Conservation (phyloP, 805 yeast species). For the Priceomyces medius region DNA sequence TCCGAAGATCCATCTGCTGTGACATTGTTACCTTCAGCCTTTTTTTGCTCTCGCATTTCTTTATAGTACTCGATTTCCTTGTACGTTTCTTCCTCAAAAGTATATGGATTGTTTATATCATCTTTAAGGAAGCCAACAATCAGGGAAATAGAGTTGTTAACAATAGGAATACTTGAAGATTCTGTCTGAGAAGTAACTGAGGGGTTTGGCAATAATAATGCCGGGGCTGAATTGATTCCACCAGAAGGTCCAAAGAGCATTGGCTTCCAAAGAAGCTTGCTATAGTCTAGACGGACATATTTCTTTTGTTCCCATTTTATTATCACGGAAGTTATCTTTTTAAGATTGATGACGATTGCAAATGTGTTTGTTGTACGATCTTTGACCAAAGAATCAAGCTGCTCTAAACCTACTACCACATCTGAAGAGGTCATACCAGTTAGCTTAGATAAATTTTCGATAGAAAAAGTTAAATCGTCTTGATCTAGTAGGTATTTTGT, state of each 20-base stretch:
- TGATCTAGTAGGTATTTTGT: conserved; percentile 12
- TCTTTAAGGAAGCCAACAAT: conserved; percentile 63
- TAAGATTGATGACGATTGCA: conserved; percentile 52
- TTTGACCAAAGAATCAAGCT: conserved; percentile 57
- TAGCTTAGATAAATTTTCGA: conserved; percentile 59
- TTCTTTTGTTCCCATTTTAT: conserved; percentile 53
- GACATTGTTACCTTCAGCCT: neutral
- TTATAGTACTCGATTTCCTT: conserved; percentile 41
- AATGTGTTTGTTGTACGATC: conserved; percentile 46
- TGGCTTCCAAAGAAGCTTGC: conserved; percentile 73
- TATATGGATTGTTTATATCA: conserved; percentile 62
- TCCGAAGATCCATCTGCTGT: conserved; percentile 1
- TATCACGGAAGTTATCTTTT: conserved; percentile 41
- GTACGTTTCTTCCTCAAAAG: conserved; percentile 55
- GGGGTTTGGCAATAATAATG: conserved; percentile 15
- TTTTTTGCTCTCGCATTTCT: conserved; percentile 12
- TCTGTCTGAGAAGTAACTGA: conserved; percentile 2
- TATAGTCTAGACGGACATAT: conserved; percentile 51
- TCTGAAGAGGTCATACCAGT: conserved; percentile 90
- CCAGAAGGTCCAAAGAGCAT: conserved; percentile 83
- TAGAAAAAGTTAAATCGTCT: conserved; percentile 36
- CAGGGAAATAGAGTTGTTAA: conserved; percentile 52
- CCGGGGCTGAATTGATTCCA: conserved; percentile 68
- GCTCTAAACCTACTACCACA: conserved; percentile 83
- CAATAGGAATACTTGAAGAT: conserved; percentile 10